phyloP scores from a whole-genome alignment of 257 asterid genomes.

The Solanum pinnatisectum region DNA sequence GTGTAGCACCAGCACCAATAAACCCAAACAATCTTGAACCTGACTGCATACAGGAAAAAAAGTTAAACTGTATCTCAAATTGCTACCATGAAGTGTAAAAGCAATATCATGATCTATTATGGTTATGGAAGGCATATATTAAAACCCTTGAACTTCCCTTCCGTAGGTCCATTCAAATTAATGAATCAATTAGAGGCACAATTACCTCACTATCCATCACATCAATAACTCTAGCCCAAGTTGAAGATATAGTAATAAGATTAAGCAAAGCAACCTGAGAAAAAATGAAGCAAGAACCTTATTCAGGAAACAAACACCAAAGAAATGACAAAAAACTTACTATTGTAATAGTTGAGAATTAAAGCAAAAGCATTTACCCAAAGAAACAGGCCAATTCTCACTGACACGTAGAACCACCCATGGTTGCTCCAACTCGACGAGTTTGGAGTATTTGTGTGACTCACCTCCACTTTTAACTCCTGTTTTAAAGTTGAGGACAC shows the following conservation, averaged over 20 bases:
- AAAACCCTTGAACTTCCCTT: neutral
- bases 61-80: neutral
- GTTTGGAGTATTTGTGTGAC: conserved; percentile 27
- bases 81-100: neutral
- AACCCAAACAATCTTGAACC: conserved; percentile 99
- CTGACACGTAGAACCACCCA: conserved; percentile 76
- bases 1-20: conserved; percentile 99
- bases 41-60: conserved; percentile 55
- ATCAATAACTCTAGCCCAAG: conserved; percentile 97
- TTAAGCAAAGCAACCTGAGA: conserved; percentile 89
- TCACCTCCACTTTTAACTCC: conserved; percentile 58
- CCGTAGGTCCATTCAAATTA: neutral
- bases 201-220: conserved; percentile 95
- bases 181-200: conserved; percentile 6
- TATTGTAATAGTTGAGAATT: neutral
- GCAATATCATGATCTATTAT: neutral
- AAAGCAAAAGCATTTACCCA: conserved; percentile 53
- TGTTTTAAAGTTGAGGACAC: conserved; percentile 42
- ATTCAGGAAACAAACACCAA: neutral
- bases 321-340: neutral
- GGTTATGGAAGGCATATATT: neutral
- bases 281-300: conserved; percentile 1
- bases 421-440: conserved; percentile 55
- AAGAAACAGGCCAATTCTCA: conserved; percentile 81
- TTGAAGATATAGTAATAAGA: conserved; percentile 93